phyloP scores from a whole-genome alignment of 306 rosid genomes.

The Trifolium repens region DNA sequence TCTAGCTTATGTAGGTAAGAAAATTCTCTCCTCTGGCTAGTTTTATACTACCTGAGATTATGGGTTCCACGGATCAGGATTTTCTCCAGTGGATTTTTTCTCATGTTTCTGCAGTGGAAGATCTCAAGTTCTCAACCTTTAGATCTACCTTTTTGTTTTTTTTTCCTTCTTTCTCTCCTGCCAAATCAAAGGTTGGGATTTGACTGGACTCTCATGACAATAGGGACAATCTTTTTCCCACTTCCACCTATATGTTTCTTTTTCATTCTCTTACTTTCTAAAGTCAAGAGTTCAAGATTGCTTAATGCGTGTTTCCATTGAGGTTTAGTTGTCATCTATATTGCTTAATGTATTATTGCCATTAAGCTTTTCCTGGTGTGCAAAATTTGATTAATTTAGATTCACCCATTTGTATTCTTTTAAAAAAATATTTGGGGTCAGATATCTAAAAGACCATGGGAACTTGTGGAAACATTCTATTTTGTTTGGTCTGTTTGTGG shows the following conservation, averaged over 20 bases:
- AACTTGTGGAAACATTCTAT: slow-evolving; percentile 24
- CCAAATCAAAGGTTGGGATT: too few species aligned
- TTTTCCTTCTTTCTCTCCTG: too few species aligned
- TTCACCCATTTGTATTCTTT: neutral
- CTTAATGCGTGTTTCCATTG: slow-evolving; percentile 2
- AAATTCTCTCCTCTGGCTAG: slow-evolving; percentile 41
- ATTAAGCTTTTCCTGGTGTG: neutral
- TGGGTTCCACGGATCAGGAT: neutral
- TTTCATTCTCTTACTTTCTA: slow-evolving; percentile 21
- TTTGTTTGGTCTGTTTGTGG: slow-evolving; percentile 25
- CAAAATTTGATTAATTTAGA: slow-evolving; percentile 21
- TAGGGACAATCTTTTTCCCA: too few species aligned
- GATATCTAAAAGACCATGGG: slow-evolving; percentile 6
- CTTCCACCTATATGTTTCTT: slow-evolving; percentile 25
- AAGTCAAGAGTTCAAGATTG: slow-evolving; percentile 26
- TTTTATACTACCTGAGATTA: slow-evolving; percentile 24
- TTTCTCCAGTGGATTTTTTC: too few species aligned
- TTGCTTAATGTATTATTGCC: neutral
- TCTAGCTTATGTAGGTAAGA: slow-evolving; percentile 91
- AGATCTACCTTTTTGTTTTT: too few species aligned
- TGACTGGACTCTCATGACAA: too few species aligned
- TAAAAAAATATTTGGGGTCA: neutral
- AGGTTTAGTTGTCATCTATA: slow-evolving; percentile 37
- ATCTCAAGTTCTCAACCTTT: too few species aligned
- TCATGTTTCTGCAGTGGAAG: too few species aligned